A percentile compares a stretch with the other conserved stretches of the same genome.
These are phyloP conservation scores for Leucoagaricus sp. DNA, from an alignment of 1,284 basidiomycete genomes.

Conservation along the genomic window DNA sequence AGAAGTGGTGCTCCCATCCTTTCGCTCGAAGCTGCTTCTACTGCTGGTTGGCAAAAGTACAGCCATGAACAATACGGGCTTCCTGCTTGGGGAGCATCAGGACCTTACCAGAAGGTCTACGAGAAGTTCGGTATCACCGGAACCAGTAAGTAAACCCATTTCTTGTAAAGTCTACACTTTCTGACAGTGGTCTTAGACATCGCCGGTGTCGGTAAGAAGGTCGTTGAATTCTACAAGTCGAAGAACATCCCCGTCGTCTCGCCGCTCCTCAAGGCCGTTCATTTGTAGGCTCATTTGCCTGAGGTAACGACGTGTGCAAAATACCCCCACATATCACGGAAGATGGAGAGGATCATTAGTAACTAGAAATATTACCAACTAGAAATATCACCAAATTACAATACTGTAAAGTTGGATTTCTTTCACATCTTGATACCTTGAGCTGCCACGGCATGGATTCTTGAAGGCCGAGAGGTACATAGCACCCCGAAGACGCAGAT, in stretches of 20 bases:
- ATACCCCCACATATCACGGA: constrained; percentile 1
- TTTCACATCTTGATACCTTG: neutral
- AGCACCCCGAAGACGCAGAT: too few species aligned
- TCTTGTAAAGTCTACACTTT: neutral
- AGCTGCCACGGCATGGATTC: too few species aligned
- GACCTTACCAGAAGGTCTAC: constrained; percentile 88
- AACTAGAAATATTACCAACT: neutral
- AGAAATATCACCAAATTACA: neutral
- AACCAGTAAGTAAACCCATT: constrained; percentile 53
- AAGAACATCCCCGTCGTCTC: constrained; percentile 75
- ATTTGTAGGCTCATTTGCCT: constrained; percentile 23
- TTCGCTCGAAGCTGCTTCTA: constrained; percentile 85
- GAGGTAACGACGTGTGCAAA: neutral
- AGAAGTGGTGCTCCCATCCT: constrained; percentile 89
- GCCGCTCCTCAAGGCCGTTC: constrained; percentile 77
- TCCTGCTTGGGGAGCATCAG: constrained; percentile 84
- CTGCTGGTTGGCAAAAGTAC: constrained; percentile 84
- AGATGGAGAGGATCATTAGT: constrained; percentile 4
- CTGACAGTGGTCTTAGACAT: constrained; percentile 52
- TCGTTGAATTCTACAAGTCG: constrained; percentile 86
- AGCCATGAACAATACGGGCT: constrained; percentile 89
- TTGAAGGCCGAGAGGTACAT: too few species aligned
- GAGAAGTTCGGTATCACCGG: constrained; percentile 88
- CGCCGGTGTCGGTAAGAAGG: constrained; percentile 81
- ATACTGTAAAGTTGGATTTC: neutral